Base-by-base conservation (phyloP, 495 filamentous ascomycete genomes). In the Penicillium samsonianum region DNA sequence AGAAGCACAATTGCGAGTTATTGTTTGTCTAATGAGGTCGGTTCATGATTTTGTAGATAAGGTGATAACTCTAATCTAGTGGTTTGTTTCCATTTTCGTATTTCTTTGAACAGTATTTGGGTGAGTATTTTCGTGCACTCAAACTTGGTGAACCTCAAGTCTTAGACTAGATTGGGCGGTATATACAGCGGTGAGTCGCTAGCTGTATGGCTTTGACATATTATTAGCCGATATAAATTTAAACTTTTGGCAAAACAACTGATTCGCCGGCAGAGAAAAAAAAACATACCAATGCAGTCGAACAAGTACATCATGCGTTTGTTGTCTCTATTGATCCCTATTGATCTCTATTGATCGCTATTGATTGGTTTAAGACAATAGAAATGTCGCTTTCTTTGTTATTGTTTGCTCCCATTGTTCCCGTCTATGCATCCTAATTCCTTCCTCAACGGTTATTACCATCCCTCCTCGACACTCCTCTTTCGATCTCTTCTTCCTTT, bases 241-340 rank as follows among this genome's bases (percentile, higher is more conserved):
- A 6, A 20, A 28, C 9, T 5, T 37, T 17, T 12, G 35, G 54
- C 23, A 40, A 25, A 50, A 57, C 33, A 41, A 22, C n/a, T 22
- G 1, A 57, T 40, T 42, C 35, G 14, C 44, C 26, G 54, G 54
- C 54, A 57, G 54, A 50, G 50, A 28, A 57, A 55, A 38, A 20
- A 50, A 22, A 42, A 31, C 17, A 31, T 48, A 10, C 9, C 30
- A 17, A 31, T 5, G n/a, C 4, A 48, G 9, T 5, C 4, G 11
- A 33, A 33, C 11, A 10, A 31, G 28, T 28, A 48, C 33, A 47
- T 28, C n/a, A 19, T 20, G 17, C 28, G 9, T 30, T 31, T 48
- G 45, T 48, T 17, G 7, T 9, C 23, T 31, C 45, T 47, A 20
- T 22, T 20, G 45, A 31, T 40, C 30, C 12, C 0, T 38, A 22